Base-by-base conservation (phyloP, 768 basidiomycete species). In the Russula abietina region DNA sequence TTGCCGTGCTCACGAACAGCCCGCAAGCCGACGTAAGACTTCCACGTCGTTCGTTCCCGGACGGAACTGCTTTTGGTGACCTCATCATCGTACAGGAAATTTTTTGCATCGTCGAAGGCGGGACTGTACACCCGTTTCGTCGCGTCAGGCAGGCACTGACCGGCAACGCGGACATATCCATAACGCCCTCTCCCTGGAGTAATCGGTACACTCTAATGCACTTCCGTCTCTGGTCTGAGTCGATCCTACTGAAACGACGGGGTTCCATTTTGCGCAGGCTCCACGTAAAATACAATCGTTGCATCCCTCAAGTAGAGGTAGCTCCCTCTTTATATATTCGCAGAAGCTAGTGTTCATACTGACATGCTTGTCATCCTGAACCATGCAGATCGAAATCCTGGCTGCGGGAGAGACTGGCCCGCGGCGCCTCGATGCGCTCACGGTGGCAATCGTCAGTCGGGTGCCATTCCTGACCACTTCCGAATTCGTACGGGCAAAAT, bases 401-500 rank as follows among this genome's bases (percentile, higher is more conserved):
- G 85, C 87, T 19, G 89, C 89, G 58, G 90, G 90, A 32, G 90
- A 91, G 74, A 81, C 83, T 55, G 90, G 91, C 2, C 91, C 90
- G 51, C 86, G 89, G 54, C 81, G 81, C 67, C 79, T 92, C 50
- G 86, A 91, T 74, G 70, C 75, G 56, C 76, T 81, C 36, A 91
- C 86, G 3, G 83, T 86, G 60, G 87, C 86, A 80, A 80, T 75
- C 61, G 71, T 93, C 24, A 84, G 85, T 60, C 81, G 83, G 24
- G 76, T 93, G 6, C 91, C 91, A 11, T 93, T 93, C 77, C 75
- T 93, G 68, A 85, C 86, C n/a, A 77, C 89, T 63, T 90, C 91
- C 45, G 91, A 93, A 73, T 93, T 93, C 75, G 75, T 93, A 69
- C 80, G 91, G 69, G 90, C 89, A 51, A 93, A 93, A 77, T 78